Conservation (phyloP, 108 stramenopile genomes). For the Cyclotella sp. region DNA sequence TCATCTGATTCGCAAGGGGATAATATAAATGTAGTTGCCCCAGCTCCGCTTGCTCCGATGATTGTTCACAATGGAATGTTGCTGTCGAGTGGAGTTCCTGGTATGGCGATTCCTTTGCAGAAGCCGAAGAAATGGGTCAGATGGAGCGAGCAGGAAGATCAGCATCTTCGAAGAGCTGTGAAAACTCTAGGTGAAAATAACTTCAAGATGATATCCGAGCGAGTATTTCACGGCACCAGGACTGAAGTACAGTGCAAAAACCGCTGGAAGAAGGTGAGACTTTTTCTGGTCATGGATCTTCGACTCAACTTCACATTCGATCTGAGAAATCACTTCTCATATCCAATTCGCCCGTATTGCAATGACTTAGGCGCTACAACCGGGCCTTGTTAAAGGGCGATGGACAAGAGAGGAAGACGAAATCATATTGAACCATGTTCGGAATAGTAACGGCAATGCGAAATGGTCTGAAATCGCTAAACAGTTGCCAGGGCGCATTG, state of each 20-base stretch:
- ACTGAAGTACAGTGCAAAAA: slow-evolving; percentile 88
- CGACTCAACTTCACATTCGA: not conserved
- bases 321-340: not conserved
- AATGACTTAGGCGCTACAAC: slow-evolving; percentile 63
- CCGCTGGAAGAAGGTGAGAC: slow-evolving; percentile 90
- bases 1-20: slow-evolving; percentile 34
- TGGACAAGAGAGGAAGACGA: slow-evolving; percentile 85
- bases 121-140: slow-evolving; percentile 45
- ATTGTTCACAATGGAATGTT: slow-evolving; percentile 17
- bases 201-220: slow-evolving; percentile 56
- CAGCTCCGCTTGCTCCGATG: slow-evolving; percentile 7
- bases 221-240: slow-evolving; percentile 55
- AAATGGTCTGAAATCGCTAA: slow-evolving; percentile 79
- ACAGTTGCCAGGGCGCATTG: slow-evolving; percentile 88
- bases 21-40: not conserved
- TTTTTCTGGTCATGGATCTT: not conserved
- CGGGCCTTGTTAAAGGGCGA: slow-evolving; percentile 87
- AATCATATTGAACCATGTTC: slow-evolving; percentile 60
- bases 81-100: slow-evolving; percentile 1
- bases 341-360: not conserved
- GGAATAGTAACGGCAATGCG: slow-evolving; percentile 32
- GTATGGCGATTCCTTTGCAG: slow-evolving; percentile 21
- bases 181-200: slow-evolving; percentile 48
- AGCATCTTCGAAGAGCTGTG: slow-evolving; percentile 50
- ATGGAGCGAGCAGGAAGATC: slow-evolving; percentile 55